Percentiles rank a stretch among this genome's conserved stretches.
phyloP scores from a whole-genome alignment of 2,329 filamentous ascomycete species.

The Pyrenophora tritici-repentis region DNA sequence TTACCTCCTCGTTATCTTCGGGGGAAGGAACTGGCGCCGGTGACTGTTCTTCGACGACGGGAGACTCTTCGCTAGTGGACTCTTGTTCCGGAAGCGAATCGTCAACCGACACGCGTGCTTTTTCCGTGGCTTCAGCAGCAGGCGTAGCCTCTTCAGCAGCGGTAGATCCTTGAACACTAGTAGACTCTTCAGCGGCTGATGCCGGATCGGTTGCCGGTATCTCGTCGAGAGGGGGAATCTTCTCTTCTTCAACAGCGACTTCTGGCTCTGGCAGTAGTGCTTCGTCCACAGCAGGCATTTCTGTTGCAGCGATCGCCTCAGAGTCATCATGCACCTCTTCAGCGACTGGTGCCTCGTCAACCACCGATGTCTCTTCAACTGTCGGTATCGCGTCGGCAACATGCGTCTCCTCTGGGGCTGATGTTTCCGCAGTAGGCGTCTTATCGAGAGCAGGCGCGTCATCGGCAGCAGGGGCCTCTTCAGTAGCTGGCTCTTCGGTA shows the following conservation, averaged over 20 bases:
- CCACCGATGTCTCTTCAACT: background rate
- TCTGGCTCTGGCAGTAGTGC: background rate
- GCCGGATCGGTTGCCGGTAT: no score
- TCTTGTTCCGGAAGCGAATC: background rate
- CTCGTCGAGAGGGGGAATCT: background rate
- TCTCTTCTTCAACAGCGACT: background rate
- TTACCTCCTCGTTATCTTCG: background rate
- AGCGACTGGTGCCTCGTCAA: background rate
- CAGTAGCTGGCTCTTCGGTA: background rate
- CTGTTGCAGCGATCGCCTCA: background rate
- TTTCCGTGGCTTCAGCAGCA: background rate
- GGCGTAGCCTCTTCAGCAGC: background rate
- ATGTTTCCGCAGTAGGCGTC: background rate
- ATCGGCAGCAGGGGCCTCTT: background rate
- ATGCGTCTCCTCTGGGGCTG: no score
- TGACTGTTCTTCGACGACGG: background rate
- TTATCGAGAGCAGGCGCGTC: no score
- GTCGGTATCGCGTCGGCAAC: background rate
- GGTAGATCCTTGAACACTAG: no score
- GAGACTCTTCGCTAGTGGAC: background rate
- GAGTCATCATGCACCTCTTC: constrained; percentile 2
- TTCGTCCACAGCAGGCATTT: background rate
- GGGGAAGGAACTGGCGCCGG: background rate
- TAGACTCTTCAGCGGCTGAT: no score
- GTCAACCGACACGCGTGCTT: background rate